A percentile compares a stretch with the other conserved stretches of the same genome.
Evolutionary conservation across 2,329 filamentous ascomycete species (phyloP).

Genomic region (Botrytis byssoidea): DNA sequence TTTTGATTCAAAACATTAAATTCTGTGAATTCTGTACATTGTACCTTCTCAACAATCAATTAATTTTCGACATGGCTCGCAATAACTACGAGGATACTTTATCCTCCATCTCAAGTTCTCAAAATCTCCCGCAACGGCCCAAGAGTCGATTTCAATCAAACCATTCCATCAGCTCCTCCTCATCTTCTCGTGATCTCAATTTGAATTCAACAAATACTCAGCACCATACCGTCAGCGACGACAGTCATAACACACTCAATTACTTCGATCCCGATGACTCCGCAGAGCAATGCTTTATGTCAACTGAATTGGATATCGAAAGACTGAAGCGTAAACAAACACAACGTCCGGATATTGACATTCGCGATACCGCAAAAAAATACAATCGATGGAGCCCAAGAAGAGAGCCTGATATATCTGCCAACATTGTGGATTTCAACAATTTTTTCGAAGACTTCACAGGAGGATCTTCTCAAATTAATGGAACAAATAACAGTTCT

Average conservation of each 20-base stretch:
- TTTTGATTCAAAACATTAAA: background rate
- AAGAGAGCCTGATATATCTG: conserved; percentile 41
- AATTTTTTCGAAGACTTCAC: conserved; percentile 50
- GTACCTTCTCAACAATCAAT: background rate
- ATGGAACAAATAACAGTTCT: conserved; percentile 11
- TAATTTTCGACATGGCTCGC: conserved; percentile 5
- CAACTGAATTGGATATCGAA: conserved; percentile 15
- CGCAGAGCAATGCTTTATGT: conserved; percentile 12
- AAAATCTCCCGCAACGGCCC: conserved; percentile 9
- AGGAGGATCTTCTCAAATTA: conserved; percentile 37
- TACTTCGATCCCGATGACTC: conserved; percentile 13
- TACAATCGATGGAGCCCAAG: conserved; percentile 36
- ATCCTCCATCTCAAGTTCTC: conserved; percentile 9
- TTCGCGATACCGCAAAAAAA: conserved; percentile 40
- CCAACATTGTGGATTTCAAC: conserved; percentile 45
- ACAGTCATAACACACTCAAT: background rate
- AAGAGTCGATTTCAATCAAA: conserved; percentile 14
- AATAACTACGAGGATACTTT: conserved; percentile 11
- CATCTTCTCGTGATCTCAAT: conserved; percentile 7
- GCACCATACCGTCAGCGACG: conserved; percentile 13
- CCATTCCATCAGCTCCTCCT: background rate
- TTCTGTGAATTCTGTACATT: background rate
- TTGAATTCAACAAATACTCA: conserved; percentile 16
- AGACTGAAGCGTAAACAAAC: conserved; percentile 12
- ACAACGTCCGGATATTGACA: conserved; percentile 31